Evolutionary conservation across 2,329 filamentous ascomycete species (phyloP).

Genomic region (Apiospora koreana): DNA sequence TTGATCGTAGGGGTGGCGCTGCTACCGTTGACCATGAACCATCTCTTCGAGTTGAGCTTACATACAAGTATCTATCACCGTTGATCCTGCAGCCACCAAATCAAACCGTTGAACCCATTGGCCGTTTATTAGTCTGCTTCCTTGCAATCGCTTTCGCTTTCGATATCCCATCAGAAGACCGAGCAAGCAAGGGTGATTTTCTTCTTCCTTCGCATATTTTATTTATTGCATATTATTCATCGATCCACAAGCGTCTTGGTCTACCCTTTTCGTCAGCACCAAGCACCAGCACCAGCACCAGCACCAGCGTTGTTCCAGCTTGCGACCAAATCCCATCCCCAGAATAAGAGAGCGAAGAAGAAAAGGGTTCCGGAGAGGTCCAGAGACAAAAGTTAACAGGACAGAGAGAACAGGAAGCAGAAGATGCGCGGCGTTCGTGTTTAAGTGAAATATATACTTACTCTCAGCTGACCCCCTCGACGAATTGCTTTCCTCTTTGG

Average conservation of each 20-base stretch:
- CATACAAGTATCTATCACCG: not conserved
- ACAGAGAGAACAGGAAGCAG: not conserved
- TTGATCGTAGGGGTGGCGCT: conserved; percentile 7
- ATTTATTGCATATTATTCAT: not conserved
- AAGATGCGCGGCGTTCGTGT: not conserved
- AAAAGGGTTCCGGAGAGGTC: not conserved
- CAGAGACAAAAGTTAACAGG: not conserved
- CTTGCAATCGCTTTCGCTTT: not conserved
- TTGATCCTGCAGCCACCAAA: conserved; percentile 2
- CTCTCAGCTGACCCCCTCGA: not conserved
- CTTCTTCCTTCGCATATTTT: not conserved
- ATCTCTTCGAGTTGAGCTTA: not conserved
- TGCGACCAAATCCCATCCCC: not conserved
- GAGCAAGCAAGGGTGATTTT: not conserved
- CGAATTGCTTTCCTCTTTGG: conserved; percentile 15
- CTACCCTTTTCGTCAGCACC: not conserved
- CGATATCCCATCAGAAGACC: not conserved
- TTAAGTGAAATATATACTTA: not conserved
- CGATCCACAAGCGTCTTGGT: not conserved
- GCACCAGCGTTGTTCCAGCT: not conserved
- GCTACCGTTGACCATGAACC: not conserved
- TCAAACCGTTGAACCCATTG: not conserved
- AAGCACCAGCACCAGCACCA: too few relatives aligned
- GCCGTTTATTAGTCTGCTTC: not conserved
- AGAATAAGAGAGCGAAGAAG: not conserved